Evolutionary conservation across 2,329 filamentous ascomycete species (phyloP).

Genomic region (Monilinia fructicola): DNA sequence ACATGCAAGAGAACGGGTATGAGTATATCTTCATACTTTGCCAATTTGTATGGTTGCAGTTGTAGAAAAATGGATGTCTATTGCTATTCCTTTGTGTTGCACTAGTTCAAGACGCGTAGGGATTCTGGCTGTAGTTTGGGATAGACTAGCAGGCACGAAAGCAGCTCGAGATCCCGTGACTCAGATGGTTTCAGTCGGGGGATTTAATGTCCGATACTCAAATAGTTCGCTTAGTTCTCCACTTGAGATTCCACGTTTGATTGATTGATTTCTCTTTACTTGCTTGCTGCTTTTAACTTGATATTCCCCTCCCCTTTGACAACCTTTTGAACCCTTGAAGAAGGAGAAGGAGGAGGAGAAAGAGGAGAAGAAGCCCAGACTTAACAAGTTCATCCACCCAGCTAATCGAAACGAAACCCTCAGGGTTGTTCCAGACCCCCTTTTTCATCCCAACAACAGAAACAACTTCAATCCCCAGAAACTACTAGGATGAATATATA

Average conservation of each 20-base stretch:
- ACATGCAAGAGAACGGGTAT: not conserved
- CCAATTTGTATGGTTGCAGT: not conserved
- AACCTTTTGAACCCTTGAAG: too few species aligned
- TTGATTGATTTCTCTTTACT: too few species aligned
- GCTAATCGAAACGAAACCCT: not conserved
- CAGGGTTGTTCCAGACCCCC: conserved; percentile 1
- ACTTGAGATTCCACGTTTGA: not conserved
- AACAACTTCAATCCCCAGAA: not conserved
- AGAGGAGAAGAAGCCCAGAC: too few species aligned
- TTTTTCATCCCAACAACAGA: not conserved
- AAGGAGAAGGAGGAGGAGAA: too few species aligned
- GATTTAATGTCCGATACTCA: not conserved
- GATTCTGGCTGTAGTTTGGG: not conserved
- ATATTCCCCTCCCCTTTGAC: too few species aligned
- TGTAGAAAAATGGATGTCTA: not conserved
- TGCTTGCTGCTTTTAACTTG: too few species aligned
- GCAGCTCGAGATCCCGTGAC: conserved; percentile 9
- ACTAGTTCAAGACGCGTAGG: not conserved
- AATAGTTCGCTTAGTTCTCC: not conserved
- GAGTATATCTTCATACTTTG: not conserved
- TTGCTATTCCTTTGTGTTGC: not conserved
- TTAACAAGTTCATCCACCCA: not conserved
- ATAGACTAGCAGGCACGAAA: conserved; percentile 2
- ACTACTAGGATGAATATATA: too few species aligned
- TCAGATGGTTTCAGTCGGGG: not conserved